Base-by-base conservation (phyloP, 78 protist species). In the Dictyostelium capitatum region DNA sequence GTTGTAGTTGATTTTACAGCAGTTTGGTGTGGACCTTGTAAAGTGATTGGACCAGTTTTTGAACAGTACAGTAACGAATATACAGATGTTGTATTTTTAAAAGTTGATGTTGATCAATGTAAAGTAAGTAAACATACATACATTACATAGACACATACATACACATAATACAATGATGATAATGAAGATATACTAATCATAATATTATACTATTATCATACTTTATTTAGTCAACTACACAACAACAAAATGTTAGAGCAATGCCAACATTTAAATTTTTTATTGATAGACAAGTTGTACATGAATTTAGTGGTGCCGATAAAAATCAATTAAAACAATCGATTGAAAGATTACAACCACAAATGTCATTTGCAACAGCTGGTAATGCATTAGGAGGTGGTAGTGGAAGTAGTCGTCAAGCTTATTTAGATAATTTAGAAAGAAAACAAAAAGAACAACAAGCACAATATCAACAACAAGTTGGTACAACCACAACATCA, bases 211-310 rank as follows among this genome's bases (percentile, higher is more conserved):
- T 23, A 2, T 59, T 23, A 14, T 72, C 23, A 6, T n/a, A 19
- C 72, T n/a, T 69, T 28, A 5, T 50, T 43, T 73, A 82, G 82
- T 79, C 50, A 14, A 81, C 95, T 6, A 94, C 96, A 23, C 89
- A 81, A 54, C 67, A 81, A 17, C 62, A 69, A 53, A 72, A 87
- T 8, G 82, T 96, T 14, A 62, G 74, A 47, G 83, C 95, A 54
- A 90, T 96, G 96, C 97, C 97, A 54, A 95, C 97, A 10, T 96
- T 96, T 46, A 96, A 77, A 19, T 91, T 95, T 82, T 91, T 48
- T 65, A 32, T 83, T 6, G 79, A 70, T 4, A 65, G 51, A 17
- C 72, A 46, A 28, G 64, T 73, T 41, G 90, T 91, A 70, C 83
- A 53, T 15, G 90, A 91, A 37, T 83, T 91, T 77, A 30, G 56